Evolutionary conservation across 495 filamentous ascomycete species (phyloP).

Genomic region (Hyphodiscus hymeniophilus): DNA sequence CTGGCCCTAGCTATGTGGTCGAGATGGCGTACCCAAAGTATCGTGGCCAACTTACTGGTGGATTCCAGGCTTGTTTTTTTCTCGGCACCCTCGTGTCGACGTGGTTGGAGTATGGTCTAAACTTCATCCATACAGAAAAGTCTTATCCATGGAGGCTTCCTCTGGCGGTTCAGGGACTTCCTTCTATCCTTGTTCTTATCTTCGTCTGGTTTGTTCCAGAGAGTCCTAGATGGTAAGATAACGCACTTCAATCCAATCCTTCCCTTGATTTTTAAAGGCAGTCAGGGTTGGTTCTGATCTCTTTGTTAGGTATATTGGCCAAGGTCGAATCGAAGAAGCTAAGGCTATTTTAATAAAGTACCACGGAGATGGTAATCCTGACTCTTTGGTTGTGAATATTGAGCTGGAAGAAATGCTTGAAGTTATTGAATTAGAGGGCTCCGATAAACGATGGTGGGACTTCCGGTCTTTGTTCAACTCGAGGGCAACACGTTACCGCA

Average conservation of each 20-base stretch:
- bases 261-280: neutral
- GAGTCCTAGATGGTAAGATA: neutral
- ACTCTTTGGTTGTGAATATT: slow-evolving; percentile 40
- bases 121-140: neutral
- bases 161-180: neutral
- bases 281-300: no score
- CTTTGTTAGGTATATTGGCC: neutral
- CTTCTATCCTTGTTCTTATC: neutral
- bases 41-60: slow-evolving; percentile 39
- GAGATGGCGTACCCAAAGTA: slow-evolving; percentile 1
- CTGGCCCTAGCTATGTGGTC: slow-evolving; percentile 29
- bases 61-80: slow-evolving; percentile 24
- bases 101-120: neutral
- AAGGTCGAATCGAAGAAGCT: neutral
- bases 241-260: neutral
- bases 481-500: slow-evolving; percentile 45
- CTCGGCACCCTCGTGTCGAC: neutral
- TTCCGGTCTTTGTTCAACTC: slow-evolving; percentile 52
- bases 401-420: slow-evolving; percentile 49
- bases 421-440: slow-evolving; percentile 41
- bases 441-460: slow-evolving; percentile 60
- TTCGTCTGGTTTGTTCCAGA: neutral
- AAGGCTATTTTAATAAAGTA: neutral
- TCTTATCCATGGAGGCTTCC: neutral
- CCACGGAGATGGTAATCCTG: slow-evolving; percentile 1